These are phyloP conservation scores for Cnidoscolus chayamansa DNA, from an alignment of 441 rosid species.

Conservation along the genomic window DNA sequence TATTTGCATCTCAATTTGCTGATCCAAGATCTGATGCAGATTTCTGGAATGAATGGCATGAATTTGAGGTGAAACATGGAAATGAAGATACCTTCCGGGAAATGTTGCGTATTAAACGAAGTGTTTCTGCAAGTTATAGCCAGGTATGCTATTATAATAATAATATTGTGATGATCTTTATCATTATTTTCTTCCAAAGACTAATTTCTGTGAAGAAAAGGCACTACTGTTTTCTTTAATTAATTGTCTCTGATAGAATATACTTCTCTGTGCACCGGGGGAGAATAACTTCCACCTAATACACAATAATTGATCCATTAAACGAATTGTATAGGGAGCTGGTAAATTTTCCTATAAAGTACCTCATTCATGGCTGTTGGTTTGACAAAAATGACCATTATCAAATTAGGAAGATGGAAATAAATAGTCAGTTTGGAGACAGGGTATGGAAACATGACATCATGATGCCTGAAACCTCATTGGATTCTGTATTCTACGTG, in stretches of 20 bases:
- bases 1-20: conserved; percentile 81
- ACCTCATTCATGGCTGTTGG: background rate
- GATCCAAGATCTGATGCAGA: conserved; percentile 86
- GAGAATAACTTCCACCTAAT: background rate
- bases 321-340: background rate
- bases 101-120: conserved; percentile 84
- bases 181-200: background rate
- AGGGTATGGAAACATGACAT: background rate
- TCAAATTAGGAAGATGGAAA: too few species aligned
- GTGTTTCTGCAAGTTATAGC: conserved; percentile 84
- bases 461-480: background rate
- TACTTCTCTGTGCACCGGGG: background rate
- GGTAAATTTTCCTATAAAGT: background rate
- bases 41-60: conserved; percentile 92
- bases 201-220: background rate
- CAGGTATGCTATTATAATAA: conserved; percentile 45
- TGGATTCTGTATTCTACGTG: background rate
- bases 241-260: background rate
- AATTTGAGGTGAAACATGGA: conserved; percentile 93
- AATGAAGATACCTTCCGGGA: conserved; percentile 95
- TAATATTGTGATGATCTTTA: background rate
- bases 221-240: background rate
- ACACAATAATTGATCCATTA: background rate
- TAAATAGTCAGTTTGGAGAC: background rate
- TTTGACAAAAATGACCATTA: background rate